Conservation (phyloP, 2,329 filamentous ascomycete species). For the Botryotinia globosa region DNA sequence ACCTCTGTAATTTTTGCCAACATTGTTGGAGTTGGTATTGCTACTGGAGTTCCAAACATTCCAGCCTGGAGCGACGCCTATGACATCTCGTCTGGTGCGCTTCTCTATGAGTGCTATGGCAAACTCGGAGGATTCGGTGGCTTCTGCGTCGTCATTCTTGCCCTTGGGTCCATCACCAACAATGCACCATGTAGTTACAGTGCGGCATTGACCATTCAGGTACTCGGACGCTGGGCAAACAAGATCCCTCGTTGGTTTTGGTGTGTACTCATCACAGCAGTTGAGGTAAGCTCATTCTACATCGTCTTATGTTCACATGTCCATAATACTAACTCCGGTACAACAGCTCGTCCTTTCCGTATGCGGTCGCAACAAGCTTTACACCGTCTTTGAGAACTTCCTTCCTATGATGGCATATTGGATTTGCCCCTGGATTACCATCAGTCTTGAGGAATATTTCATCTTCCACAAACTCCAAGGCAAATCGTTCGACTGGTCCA, state of each 20-base stretch:
- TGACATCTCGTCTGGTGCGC: constrained; percentile 21
- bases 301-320: neutral
- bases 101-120: constrained; percentile 43
- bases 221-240: constrained; percentile 56
- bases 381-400: constrained; percentile 46
- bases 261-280: constrained; percentile 25
- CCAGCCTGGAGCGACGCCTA: constrained; percentile 24
- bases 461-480: constrained; percentile 59
- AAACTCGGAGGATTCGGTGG: constrained; percentile 60
- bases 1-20: constrained; percentile 23
- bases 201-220: constrained; percentile 62
- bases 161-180: constrained; percentile 62
- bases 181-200: constrained; percentile 62
- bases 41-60: constrained; percentile 23
- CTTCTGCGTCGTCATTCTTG: constrained; percentile 62
- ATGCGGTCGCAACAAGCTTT: constrained; percentile 24
- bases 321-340: neutral
- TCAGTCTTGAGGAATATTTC: constrained; percentile 62
- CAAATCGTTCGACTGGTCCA: constrained; percentile 51
- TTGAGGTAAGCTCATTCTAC: constrained; percentile 20
- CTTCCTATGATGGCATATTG: constrained; percentile 57
- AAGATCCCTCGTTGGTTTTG: constrained; percentile 58
- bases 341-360: constrained; percentile 22
- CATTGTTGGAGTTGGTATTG: constrained; percentile 25
- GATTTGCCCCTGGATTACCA: constrained; percentile 53